These are phyloP conservation scores for Chrysoporthe austroafricana DNA, from an alignment of 2,329 filamentous ascomycete species.

Conservation along the genomic window DNA sequence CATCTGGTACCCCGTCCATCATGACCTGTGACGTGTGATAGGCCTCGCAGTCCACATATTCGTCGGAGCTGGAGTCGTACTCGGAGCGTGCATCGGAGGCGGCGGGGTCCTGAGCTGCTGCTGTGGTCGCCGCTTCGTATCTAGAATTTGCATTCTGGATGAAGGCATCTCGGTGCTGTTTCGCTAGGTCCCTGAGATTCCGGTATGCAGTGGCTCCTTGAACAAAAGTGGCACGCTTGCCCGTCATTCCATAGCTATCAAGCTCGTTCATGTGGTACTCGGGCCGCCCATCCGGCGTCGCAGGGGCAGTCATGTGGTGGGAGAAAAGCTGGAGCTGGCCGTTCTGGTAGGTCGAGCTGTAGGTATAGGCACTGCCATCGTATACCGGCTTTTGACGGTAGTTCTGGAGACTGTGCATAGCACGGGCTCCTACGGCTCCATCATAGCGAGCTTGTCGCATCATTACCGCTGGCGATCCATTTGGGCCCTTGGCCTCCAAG, in stretches of 20 bases:
- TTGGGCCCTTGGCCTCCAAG: slow-evolving; percentile 43
- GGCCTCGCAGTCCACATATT: slow-evolving; percentile 3
- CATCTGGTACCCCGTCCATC: background rate
- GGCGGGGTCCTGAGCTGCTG: slow-evolving; percentile 2
- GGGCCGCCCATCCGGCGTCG: slow-evolving; percentile 36
- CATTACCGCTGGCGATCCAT: slow-evolving; percentile 38
- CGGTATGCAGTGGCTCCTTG: slow-evolving; percentile 44
- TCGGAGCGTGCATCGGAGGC: slow-evolving; percentile 4
- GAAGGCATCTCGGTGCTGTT: slow-evolving; percentile 41
- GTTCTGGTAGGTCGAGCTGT: slow-evolving; percentile 5
- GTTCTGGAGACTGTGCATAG: slow-evolving; percentile 2
- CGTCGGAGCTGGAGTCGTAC: slow-evolving; percentile 3
- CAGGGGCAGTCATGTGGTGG: slow-evolving; percentile 41
- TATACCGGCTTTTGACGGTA: background rate
- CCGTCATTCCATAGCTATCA: slow-evolving; percentile 35
- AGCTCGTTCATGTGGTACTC: slow-evolving; percentile 48
- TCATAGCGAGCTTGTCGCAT: slow-evolving; percentile 40
- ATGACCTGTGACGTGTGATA: background rate
- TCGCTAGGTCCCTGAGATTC: slow-evolving; percentile 45
- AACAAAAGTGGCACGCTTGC: slow-evolving; percentile 36
- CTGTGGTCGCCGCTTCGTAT: background rate
- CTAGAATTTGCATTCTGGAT: slow-evolving; percentile 38
- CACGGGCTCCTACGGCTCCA: background rate
- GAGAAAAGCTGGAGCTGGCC: slow-evolving; percentile 44
- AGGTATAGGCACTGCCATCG: background rate